Percentiles rank a stretch among this genome's conserved stretches.
These are phyloP conservation scores for Podospora pseudopauciseta DNA, from an alignment of 495 filamentous ascomycete genomes.

Conservation along the genomic window DNA sequence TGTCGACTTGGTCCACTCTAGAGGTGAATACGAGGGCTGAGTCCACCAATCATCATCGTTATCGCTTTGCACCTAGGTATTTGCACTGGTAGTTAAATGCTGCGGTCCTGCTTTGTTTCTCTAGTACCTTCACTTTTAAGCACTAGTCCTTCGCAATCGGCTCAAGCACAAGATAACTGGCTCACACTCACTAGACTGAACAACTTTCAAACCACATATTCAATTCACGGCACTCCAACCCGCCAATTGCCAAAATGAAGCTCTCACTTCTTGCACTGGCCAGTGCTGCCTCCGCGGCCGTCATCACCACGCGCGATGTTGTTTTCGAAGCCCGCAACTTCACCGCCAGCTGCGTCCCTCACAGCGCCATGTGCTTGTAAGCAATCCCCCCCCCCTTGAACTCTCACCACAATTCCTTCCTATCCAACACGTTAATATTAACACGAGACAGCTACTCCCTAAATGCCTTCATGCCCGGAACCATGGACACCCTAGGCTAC, in stretches of 20 bases:
- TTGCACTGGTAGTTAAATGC: too few species aligned
- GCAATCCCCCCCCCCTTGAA: background rate
- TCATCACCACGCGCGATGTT: constrained; percentile 2
- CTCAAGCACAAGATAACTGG: too few species aligned
- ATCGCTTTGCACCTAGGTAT: too few species aligned
- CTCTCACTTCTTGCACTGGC: constrained; percentile 3
- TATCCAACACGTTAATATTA: constrained; percentile 1
- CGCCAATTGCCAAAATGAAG: background rate
- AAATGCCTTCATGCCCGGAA: constrained; percentile 26
- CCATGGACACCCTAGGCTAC: constrained; percentile 28
- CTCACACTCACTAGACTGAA: too few species aligned
- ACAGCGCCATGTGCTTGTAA: constrained; percentile 33
- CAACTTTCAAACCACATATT: too few species aligned
- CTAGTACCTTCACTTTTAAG: too few species aligned
- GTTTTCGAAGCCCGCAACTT: constrained; percentile 27
- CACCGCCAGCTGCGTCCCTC: constrained; percentile 30
- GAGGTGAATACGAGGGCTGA: too few species aligned
- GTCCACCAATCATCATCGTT: too few species aligned
- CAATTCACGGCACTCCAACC: too few species aligned
- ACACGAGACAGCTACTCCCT: constrained; percentile 24
- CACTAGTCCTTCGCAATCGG: too few species aligned
- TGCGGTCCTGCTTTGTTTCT: too few species aligned
- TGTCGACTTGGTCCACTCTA: too few species aligned
- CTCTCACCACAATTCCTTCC: background rate
- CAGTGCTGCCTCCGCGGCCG: background rate